Conservation (phyloP, 1,139 yeast species). For the Lipomyces yarrowii region DNA sequence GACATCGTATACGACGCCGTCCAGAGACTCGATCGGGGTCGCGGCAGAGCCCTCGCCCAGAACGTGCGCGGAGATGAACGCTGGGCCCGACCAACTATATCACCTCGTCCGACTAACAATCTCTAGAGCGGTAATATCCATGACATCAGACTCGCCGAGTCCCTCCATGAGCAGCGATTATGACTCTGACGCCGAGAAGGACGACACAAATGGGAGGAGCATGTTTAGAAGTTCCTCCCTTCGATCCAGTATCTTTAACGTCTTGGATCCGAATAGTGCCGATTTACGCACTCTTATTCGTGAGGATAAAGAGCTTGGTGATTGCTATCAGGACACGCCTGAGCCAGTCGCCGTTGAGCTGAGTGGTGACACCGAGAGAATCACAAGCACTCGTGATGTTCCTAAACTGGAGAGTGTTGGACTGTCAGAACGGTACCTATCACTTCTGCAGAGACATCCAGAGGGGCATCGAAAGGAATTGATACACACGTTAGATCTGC, state of each 20-base stretch:
- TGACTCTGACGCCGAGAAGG: not conserved
- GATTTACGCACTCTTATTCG: not conserved
- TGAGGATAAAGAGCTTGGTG: not conserved
- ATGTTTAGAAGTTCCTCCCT: not conserved
- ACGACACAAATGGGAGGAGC: not conserved
- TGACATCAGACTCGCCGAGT: not conserved
- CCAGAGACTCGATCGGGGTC: not conserved
- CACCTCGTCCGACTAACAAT: not conserved
- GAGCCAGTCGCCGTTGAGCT: not conserved
- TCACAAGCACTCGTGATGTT: not conserved
- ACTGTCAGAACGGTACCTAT: not conserved
- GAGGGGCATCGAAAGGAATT: not conserved
- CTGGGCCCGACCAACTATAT: not conserved
- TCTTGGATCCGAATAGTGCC: not conserved
- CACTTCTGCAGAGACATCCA: not conserved
- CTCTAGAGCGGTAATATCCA: not conserved
- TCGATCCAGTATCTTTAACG: not conserved
- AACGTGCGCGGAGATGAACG: not conserved
- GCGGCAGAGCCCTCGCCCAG: not conserved
- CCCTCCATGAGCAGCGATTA: not conserved
- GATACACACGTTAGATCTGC: not conserved
- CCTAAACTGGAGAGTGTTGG: not conserved
- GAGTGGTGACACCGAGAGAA: not conserved
- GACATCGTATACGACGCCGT: not conserved
- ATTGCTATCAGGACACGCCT: not conserved